Conservation (phyloP, 495 filamentous ascomycete genomes). For the Mycothermus thermophilus region DNA sequence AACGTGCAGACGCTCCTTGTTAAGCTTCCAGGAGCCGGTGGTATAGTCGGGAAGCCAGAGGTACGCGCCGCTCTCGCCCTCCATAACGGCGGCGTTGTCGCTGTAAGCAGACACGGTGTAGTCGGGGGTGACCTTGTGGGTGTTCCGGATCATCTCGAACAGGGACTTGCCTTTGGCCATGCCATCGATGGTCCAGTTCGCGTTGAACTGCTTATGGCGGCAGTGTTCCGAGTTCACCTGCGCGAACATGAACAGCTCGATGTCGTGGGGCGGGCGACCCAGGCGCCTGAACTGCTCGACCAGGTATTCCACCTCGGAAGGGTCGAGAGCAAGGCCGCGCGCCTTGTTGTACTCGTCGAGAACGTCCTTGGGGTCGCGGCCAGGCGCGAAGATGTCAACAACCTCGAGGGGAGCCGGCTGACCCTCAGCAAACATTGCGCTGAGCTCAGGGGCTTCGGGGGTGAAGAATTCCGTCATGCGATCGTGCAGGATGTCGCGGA, state of each 20-base stretch:
- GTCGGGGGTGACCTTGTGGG: constrained; percentile 62
- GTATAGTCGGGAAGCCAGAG: constrained; percentile 76
- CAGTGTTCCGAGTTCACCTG: constrained; percentile 85
- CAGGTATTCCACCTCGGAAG: constrained; percentile 85
- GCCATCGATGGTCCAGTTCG: constrained; percentile 93
- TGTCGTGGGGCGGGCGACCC: constrained; percentile 66
- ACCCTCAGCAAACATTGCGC: constrained; percentile 66
- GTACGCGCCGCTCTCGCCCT: constrained; percentile 56
- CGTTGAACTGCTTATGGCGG: constrained; percentile 79
- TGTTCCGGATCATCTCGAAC: constrained; percentile 92
- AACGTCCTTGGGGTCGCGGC: constrained; percentile 48
- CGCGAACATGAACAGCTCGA: constrained; percentile 98
- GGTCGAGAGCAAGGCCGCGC: constrained; percentile 74
- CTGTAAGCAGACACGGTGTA: constrained; percentile 89
- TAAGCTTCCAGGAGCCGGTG: constrained; percentile 77
- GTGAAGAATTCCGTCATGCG: constrained; percentile 83
- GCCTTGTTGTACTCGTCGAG: constrained; percentile 70
- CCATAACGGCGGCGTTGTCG: constrained; percentile 87
- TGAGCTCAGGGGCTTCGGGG: constrained; percentile 48
- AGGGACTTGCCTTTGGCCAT: constrained; percentile 60
- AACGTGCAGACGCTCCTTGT: constrained; percentile 77
- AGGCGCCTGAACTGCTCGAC: constrained; percentile 67
- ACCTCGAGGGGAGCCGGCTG: constrained; percentile 54
- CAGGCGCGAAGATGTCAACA: constrained; percentile 52
- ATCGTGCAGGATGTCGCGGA: constrained; percentile 66